Base-by-base conservation (phyloP, 306 rosid species). In the Dryas octopetala region DNA sequence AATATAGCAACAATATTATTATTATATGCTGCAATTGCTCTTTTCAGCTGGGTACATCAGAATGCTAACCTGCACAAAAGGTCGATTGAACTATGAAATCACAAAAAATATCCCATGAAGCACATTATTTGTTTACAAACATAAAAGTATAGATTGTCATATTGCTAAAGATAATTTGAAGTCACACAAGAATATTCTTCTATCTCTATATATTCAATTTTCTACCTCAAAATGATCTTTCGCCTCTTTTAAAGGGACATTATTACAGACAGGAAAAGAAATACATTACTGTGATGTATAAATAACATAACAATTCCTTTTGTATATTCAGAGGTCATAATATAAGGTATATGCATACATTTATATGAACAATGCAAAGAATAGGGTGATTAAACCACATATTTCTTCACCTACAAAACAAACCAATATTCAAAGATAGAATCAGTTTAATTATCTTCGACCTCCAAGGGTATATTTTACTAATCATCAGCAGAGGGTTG, bases 401-500 rank as follows among this genome's bases (percentile, higher is more conserved):
- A 23, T 71, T 62, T 71, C 60, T 53, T 76, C 55, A 57, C 63
- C 48, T 40, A 61, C 58, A 70, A 57, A 54, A 46, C 15, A 54
- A 44, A 15, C 17, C 19, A 12, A 69, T 10, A 47, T 14, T 2
- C 40, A 51, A 68, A 68, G 50, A 60, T 51, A 76, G 17, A 51
- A 58, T 71, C 60, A 62, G 32, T 58, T 71, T 52, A 45, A 63
- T 14, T 43, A 15, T 47, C 54, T 59, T 59, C 47, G 38, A 32
- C 38, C 74, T 26, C 52, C 47, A 13, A 57, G 52, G 44, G 41
- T 60, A 72, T 66, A 73, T 28, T 47, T 65, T 41, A 66, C 74
- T 73, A 54, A 65, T 68, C 81, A 71, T 88, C 62, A 79, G 45
- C 78, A 62, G 83, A 6, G 55, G 85, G 75, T 48, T 76, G 40